Evolutionary conservation across 1,284 basidiomycete genomes (phyloP).

Genomic region (Chalciporus piperatoides): DNA sequence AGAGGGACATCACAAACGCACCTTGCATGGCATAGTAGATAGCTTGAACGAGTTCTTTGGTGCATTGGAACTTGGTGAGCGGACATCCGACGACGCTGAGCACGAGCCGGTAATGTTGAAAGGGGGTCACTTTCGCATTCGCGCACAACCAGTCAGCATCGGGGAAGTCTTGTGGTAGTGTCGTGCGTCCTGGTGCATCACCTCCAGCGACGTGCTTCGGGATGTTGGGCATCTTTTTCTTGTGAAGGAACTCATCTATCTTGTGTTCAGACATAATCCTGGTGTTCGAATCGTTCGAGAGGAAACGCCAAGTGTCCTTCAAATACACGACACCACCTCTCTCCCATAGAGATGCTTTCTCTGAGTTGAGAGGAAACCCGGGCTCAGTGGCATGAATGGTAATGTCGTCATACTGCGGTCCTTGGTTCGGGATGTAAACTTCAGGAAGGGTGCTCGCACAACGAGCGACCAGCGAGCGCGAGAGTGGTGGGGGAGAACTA

Average conservation of each 20-base stretch:
- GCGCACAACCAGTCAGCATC: background rate
- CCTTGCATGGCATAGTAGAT: too few relatives aligned
- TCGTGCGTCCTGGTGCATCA: background rate
- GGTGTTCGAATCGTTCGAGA: slow-evolving; percentile 5
- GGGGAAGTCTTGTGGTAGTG: too few relatives aligned
- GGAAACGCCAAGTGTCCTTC: slow-evolving; percentile 27
- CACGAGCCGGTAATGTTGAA: slow-evolving; percentile 5
- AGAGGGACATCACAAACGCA: too few relatives aligned
- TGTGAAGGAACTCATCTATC: slow-evolving; percentile 19
- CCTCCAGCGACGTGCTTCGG: slow-evolving; percentile 4
- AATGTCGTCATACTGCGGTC: background rate
- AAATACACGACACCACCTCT: slow-evolving; percentile 16
- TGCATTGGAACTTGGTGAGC: background rate
- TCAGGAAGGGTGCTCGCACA: slow-evolving; percentile 13
- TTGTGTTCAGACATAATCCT: slow-evolving; percentile 14
- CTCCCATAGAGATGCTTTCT: background rate
- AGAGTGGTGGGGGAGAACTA: background rate
- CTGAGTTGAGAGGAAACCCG: background rate
- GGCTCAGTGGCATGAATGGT: background rate
- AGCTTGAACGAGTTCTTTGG: too few relatives aligned
- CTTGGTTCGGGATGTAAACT: background rate
- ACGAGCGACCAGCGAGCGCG: slow-evolving; percentile 5
- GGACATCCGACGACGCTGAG: background rate
- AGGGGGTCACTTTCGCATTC: background rate
- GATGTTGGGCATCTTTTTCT: slow-evolving; percentile 14